Evolutionary conservation across 129 eudicot genomes (phyloP), one percentile per base, ranked within the genome.

Genomic region (Ambrosia artemisiifolia): DNA sequence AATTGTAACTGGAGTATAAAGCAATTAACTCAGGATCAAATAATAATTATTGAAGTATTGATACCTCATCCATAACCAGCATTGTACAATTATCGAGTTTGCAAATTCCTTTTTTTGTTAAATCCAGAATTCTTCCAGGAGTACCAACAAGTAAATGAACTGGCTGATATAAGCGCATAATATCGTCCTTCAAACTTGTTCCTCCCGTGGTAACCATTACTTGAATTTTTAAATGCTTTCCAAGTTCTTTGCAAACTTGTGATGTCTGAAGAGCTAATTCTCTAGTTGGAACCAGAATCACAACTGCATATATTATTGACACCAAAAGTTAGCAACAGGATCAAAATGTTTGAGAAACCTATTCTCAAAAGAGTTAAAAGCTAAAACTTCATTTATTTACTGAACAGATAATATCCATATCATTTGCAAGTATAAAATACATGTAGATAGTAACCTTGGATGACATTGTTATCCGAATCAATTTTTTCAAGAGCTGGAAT

Each of bases 151-250:
- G 75, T 67, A 88, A 82, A 82, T 88, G 96, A 6, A 88, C 96
- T 12, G 92, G 96, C 65, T 88, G 89, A 77, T 88, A 77, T 72
- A 88, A 66, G 28, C 92, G 87, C 96, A 88, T 88, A 32, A 88
- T 88, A 67, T 86, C 96, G 81, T 88, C 96, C 71, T 77, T 88
- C 68, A 88, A 72, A 74, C 92, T 88, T 9, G 96, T 86, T 72
- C 96, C 92, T 61, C 96, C 96, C 14, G 96, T 88, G 33, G 89
- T 86, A 54, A 86, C 96, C 96, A 88, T 88, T 57, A 88, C 89
- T 70, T 86, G 83, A 79, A 88, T 82, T 55, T 81, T 75, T 67
- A 88, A 78, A 71, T 88, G 89, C 74, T 86, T 88, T 47, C 89
- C 92, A 35, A 88, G 90, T 76, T 88, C 94, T 72, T 88, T 85